Conservation (phyloP, 768 basidiomycete species). For the Tulasnella sp. region DNA sequence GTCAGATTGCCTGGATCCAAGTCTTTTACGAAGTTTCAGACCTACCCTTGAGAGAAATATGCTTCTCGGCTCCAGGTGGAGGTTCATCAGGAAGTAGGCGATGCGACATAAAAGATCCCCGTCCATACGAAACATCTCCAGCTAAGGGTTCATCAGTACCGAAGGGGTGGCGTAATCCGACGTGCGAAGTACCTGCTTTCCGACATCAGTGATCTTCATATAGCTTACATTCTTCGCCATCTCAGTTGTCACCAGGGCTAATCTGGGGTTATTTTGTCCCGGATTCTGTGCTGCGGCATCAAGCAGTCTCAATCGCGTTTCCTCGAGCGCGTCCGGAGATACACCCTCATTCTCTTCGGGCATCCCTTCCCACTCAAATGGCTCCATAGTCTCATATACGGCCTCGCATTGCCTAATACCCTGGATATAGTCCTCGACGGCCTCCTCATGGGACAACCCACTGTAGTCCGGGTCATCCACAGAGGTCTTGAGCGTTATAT, state of each 20-base stretch:
- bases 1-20: background rate
- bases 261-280: background rate
- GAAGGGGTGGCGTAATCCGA: too few relatives aligned
- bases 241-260: constrained; percentile 15
- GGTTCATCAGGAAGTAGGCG: constrained; percentile 97
- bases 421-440: constrained; percentile 84
- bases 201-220: constrained; percentile 92
- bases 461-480: constrained; percentile 99
- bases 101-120: constrained; percentile 96
- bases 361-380: constrained; percentile 31
- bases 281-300: constrained; percentile 14
- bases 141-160: background rate
- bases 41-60: constrained; percentile 94
- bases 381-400: constrained; percentile 89
- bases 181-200: constrained; percentile 76
- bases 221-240: constrained; percentile 67
- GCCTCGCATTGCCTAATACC: constrained; percentile 93
- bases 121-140: constrained; percentile 61
- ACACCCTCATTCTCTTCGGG: background rate
- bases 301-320: background rate
- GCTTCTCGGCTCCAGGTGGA: constrained; percentile 93
- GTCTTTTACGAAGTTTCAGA: constrained; percentile 21
- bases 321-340: background rate
- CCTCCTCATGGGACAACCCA: constrained; percentile 79
- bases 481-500: constrained; percentile 91